Evolutionary conservation across 768 basidiomycete species (phyloP).

Genomic region (Naganishia vaughanmartiniae): DNA sequence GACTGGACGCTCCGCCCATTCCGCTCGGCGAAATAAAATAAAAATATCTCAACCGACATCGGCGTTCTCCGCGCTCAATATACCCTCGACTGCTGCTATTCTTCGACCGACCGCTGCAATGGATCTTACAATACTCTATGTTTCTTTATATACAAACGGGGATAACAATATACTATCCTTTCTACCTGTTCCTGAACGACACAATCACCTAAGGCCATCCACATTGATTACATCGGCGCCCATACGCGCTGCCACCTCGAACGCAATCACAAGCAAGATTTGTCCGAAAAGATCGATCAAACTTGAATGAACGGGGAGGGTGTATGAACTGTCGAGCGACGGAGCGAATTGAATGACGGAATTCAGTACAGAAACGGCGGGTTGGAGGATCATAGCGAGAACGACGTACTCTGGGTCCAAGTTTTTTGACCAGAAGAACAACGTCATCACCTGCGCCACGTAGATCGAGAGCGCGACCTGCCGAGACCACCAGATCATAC

Average conservation of each 20-base stretch:
- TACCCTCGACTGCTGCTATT: too few relatives aligned
- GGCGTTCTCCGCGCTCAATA: too few relatives aligned
- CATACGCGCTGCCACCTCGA: conserved; percentile 34
- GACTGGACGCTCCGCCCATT: too few relatives aligned
- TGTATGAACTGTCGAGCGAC: conserved; percentile 61
- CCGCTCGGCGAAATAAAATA: too few relatives aligned
- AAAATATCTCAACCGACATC: too few relatives aligned
- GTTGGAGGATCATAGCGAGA: background rate
- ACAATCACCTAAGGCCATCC: conserved; percentile 10
- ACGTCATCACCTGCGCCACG: conserved; percentile 66
- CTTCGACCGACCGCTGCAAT: too few relatives aligned
- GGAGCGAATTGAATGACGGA: too few relatives aligned
- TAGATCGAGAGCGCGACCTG: conserved; percentile 71
- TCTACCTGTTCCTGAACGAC: too few relatives aligned
- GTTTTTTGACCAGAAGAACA: conserved; percentile 71
- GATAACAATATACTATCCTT: too few relatives aligned
- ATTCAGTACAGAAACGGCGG: background rate
- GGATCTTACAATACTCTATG: too few relatives aligned
- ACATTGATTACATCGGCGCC: conserved; percentile 30
- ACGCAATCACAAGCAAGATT: conserved; percentile 64
- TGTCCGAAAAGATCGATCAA: conserved; percentile 82
- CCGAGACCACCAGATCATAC: background rate
- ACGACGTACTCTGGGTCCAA: conserved; percentile 73
- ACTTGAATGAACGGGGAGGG: conserved; percentile 86
- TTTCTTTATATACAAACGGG: too few relatives aligned